These are phyloP conservation scores for Piper betle DNA, from an alignment of 164 flowering plant genomes.

Conservation along the genomic window DNA sequence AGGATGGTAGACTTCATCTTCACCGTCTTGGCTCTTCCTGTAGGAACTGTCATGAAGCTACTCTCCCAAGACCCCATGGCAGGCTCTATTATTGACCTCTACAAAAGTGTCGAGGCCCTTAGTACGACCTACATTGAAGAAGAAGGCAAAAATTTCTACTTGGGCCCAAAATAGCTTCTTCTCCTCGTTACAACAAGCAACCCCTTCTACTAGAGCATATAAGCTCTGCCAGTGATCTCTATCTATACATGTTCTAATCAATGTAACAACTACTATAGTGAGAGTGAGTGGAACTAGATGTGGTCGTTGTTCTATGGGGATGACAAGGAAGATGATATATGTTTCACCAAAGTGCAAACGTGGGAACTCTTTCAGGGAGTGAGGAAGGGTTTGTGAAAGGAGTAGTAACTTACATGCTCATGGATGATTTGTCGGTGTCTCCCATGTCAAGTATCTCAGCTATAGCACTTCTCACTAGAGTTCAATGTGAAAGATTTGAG, in stretches of 20 bases:
- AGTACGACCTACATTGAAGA: background rate
- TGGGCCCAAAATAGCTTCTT: background rate
- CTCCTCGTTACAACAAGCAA: too few relatives aligned
- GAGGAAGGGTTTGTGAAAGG: conserved; percentile 25
- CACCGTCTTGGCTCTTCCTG: conserved; percentile 23
- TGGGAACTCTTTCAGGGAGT: background rate
- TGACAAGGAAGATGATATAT: background rate
- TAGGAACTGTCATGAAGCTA: conserved; percentile 4
- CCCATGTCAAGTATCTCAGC: conserved; percentile 33
- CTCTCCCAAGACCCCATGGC: conserved; percentile 50
- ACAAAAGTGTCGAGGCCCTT: background rate
- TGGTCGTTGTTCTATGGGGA: background rate
- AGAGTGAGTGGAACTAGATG: background rate
- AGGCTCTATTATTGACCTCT: conserved; percentile 19
- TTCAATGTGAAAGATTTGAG: conserved; percentile 19
- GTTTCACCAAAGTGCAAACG: background rate
- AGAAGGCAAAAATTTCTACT: background rate
- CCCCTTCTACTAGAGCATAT: background rate
- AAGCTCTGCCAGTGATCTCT: background rate
- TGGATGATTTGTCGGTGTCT: conserved; percentile 29
- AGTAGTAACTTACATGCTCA: conserved; percentile 30
- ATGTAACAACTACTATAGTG: too few relatives aligned
- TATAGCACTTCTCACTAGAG: conserved; percentile 19
- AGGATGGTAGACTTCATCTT: conserved; percentile 55
- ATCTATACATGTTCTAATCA: background rate